Evolutionary conservation across 2,329 filamentous ascomycete genomes (phyloP).

Genomic region (Aquanectria penicillioides): DNA sequence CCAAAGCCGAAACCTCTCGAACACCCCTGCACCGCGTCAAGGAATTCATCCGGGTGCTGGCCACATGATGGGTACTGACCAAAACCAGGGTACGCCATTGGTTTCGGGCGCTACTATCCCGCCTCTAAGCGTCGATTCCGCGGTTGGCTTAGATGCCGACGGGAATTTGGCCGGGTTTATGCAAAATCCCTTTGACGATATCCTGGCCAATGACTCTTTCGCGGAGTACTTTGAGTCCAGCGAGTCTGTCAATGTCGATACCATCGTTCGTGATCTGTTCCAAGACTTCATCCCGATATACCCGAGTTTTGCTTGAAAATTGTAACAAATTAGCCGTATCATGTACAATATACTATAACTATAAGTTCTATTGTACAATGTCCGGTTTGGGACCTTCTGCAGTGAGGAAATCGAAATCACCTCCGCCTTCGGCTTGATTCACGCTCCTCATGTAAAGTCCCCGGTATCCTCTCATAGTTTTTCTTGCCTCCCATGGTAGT

Average conservation of each 20-base stretch:
- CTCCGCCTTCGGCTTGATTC: conserved; percentile 68
- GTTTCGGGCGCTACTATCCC: conserved; percentile 5
- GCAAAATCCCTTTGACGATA: conserved; percentile 38
- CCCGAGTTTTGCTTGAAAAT: conserved; percentile 21
- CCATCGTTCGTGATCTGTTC: conserved; percentile 47
- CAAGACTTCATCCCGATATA: conserved; percentile 49
- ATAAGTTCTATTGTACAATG: not conserved
- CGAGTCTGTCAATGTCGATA: conserved; percentile 45
- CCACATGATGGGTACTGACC: not conserved
- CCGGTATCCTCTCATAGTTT: conserved; percentile 63
- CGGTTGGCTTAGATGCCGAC: not conserved
- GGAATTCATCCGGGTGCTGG: no score
- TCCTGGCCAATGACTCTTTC: conserved; percentile 39
- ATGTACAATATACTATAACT: not conserved
- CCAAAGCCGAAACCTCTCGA: not conserved
- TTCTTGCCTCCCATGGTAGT: conserved; percentile 49
- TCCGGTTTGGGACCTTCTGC: conserved; percentile 47
- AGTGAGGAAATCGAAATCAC: conserved; percentile 71
- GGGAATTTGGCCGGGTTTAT: conserved; percentile 18
- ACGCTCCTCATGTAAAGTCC: conserved; percentile 68
- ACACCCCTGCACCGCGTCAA: not conserved
- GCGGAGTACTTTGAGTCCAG: conserved; percentile 42
- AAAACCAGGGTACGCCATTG: conserved; percentile 11
- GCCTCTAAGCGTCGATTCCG: not conserved
- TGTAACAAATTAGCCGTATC: not conserved